Conservation (phyloP, 1,284 basidiomycete species). For the Sanghuangporus baumii region DNA sequence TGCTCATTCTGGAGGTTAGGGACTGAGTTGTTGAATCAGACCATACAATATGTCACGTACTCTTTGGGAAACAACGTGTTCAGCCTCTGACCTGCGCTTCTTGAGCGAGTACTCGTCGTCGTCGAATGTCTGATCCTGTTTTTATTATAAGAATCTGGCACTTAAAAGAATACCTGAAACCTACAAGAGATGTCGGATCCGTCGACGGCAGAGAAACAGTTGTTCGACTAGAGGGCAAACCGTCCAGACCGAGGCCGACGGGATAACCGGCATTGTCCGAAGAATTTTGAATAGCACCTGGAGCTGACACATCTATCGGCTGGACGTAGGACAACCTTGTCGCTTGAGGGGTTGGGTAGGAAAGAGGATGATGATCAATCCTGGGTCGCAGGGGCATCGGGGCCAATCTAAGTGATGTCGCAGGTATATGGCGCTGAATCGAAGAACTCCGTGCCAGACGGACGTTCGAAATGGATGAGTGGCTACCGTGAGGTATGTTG, state of each 20-base stretch:
- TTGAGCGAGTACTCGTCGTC: not conserved
- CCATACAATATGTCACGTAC: not conserved
- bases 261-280: not conserved
- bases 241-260: not conserved
- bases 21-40: not conserved
- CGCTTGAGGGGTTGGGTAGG: slow-evolving; percentile 7
- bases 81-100: not conserved
- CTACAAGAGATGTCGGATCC: not conserved
- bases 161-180: not conserved
- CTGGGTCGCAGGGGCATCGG: slow-evolving; percentile 10
- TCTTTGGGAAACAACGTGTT: not conserved
- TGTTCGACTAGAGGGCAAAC: not conserved
- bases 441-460: not conserved
- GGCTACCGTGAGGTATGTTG: not conserved
- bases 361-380: slow-evolving; percentile 6
- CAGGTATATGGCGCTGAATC: slow-evolving; percentile 11
- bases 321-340: slow-evolving; percentile 1
- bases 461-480: not conserved
- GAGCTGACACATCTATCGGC: not conserved
- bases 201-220: not conserved
- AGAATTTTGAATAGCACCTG: not conserved
- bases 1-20: slow-evolving; percentile 1
- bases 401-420: slow-evolving; percentile 3
- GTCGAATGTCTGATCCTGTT: not conserved
- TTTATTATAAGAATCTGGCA: not conserved